phyloP scores from a whole-genome alignment of 2,329 filamentous ascomycete species.

The Botrytis aclada region DNA sequence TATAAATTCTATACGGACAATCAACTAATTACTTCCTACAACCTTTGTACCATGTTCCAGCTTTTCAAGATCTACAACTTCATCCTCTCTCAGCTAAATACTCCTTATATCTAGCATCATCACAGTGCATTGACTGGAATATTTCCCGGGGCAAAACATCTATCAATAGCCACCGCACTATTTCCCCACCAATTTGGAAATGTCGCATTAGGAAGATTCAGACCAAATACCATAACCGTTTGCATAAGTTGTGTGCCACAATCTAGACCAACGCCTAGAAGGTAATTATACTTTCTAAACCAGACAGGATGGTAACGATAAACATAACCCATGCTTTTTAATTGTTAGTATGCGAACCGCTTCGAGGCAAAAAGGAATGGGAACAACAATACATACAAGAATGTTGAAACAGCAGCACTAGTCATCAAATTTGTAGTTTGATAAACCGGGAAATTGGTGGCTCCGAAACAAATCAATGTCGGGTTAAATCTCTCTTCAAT shows the following conservation, averaged over 20 bases:
- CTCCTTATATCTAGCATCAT: not conserved
- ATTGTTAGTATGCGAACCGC: not conserved
- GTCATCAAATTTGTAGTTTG: constrained; percentile 36
- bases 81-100: not conserved
- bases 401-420: constrained; percentile 29
- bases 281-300: constrained; percentile 78
- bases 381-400: constrained; percentile 27
- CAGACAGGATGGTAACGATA: constrained; percentile 45
- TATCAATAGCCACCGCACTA: constrained; percentile 27
- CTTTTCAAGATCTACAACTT: not conserved
- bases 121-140: not conserved
- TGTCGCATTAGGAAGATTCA: constrained; percentile 32
- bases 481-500: constrained; percentile 35
- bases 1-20: not conserved
- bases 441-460: constrained; percentile 33
- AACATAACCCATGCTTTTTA: constrained; percentile 12
- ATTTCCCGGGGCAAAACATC: constrained; percentile 32
- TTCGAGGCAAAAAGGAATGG: not conserved
- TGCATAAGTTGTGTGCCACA: constrained; percentile 65
- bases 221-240: constrained; percentile 64
- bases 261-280: constrained; percentile 70
- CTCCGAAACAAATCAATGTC: constrained; percentile 35
- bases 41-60: not conserved
- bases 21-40: not conserved
- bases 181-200: constrained; percentile 39